phyloP scores from a whole-genome alignment of 2,329 filamentous ascomycete species.

The Diplodia mutila region DNA sequence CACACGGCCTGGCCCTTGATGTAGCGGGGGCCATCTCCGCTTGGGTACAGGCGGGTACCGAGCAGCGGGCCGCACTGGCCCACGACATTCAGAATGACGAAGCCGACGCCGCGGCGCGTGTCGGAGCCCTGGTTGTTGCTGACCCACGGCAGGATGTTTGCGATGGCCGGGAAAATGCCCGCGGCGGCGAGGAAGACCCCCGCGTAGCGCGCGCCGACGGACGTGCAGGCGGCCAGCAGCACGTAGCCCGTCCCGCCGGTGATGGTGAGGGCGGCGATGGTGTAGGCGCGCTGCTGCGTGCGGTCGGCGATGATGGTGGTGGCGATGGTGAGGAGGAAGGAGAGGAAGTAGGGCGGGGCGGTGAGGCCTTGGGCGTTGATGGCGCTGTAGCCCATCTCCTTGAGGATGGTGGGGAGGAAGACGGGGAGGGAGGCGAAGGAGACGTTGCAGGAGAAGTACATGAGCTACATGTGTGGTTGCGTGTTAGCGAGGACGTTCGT shows the following conservation, averaged over 20 bases:
- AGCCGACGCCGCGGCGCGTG: conserved; percentile 67
- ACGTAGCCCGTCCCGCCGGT: conserved; percentile 67
- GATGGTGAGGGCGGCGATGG: conserved; percentile 60
- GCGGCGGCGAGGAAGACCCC: conserved; percentile 60
- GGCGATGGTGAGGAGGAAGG: conserved; percentile 65
- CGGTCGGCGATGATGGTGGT: conserved; percentile 69
- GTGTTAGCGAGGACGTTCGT: background rate
- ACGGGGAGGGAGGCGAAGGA: conserved; percentile 59
- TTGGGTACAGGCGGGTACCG: conserved; percentile 42
- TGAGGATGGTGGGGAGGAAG: conserved; percentile 49
- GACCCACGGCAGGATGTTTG: conserved; percentile 72
- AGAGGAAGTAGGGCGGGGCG: conserved; percentile 70
- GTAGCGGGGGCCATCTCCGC: conserved; percentile 38
- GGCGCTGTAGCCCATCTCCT: conserved; percentile 65
- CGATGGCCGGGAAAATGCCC: conserved; percentile 69
- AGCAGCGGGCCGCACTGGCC: conserved; percentile 55
- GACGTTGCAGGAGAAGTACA: conserved; percentile 45
- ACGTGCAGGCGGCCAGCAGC: conserved; percentile 60
- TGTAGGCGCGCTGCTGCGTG: conserved; percentile 64
- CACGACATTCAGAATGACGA: conserved; percentile 69
- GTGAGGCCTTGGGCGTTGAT: conserved; percentile 73
- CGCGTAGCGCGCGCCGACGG: conserved; percentile 55
- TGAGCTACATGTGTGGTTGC: conserved; percentile 32
- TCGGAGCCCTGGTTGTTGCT: conserved; percentile 71
- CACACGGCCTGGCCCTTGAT: conserved; percentile 42